These are phyloP conservation scores for Globisporangium cystogenes DNA, from an alignment of 352 stramenopile genomes.

Conservation along the genomic window DNA sequence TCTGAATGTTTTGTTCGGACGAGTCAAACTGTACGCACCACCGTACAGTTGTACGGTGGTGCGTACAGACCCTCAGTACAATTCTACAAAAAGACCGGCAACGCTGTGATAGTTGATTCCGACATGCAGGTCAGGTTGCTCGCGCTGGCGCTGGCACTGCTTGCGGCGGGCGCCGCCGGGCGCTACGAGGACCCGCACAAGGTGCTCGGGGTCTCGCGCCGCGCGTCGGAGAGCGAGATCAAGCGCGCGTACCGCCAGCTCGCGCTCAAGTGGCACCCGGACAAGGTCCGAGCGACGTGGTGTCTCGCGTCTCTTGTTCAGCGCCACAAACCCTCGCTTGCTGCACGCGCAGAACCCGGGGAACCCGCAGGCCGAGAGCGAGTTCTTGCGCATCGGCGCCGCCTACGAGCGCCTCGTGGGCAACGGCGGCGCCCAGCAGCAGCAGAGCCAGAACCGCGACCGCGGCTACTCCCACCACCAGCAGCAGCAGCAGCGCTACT, in stretches of 20 bases:
- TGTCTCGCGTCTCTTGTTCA: not conserved
- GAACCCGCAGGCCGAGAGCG: constrained; percentile 54
- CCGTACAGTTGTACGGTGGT: too few relatives aligned
- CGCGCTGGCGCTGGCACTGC: constrained; percentile 15
- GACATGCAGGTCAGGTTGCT: too few relatives aligned
- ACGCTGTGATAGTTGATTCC: too few relatives aligned
- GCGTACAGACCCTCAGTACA: too few relatives aligned
- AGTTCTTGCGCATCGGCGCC: constrained; percentile 72
- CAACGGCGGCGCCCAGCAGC: constrained; percentile 20
- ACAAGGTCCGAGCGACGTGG: constrained; percentile 64
- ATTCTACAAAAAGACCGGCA: too few relatives aligned
- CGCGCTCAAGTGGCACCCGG: constrained; percentile 88
- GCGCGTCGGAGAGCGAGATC: constrained; percentile 68
- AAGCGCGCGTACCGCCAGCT: constrained; percentile 82
- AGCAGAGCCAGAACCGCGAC: not conserved
- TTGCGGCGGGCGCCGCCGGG: constrained; percentile 4
- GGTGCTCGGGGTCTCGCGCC: constrained; percentile 54
- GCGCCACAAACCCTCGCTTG: not conserved
- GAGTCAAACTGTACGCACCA: too few relatives aligned
- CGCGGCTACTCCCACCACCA: constrained; percentile 13
- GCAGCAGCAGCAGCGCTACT: constrained; percentile 16
- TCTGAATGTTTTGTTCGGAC: too few relatives aligned
- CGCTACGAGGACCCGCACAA: constrained; percentile 67
- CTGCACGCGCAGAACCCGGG: constrained; percentile 33
- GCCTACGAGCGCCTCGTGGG: constrained; percentile 67